Evolutionary conservation across 2,329 filamentous ascomycete genomes (phyloP).

Genomic region (Aspergillus sp.): DNA sequence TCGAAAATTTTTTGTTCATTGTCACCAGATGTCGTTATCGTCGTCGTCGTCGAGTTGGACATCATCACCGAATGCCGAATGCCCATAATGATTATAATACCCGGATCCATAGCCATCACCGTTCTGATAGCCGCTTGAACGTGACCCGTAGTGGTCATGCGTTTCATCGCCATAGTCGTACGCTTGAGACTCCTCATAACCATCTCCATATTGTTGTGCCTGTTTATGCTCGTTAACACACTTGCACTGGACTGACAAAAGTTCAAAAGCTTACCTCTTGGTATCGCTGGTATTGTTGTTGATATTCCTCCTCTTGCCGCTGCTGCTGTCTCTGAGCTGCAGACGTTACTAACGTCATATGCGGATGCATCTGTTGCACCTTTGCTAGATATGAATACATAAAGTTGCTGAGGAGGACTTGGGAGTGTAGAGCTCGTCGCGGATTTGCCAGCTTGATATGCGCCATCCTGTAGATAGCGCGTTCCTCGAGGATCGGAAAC

Average conservation of each 20-base stretch:
- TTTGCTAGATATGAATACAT: conserved; percentile 99
- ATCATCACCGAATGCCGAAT: conserved; percentile 36
- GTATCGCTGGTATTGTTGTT: conserved; percentile 42
- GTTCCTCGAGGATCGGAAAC: conserved; percentile 90
- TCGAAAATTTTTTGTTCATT: conserved; percentile 13
- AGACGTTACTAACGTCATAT: conserved; percentile 82
- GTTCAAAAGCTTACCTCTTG: conserved; percentile 34
- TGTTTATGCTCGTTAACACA: conserved; percentile 7
- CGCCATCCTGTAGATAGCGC: conserved; percentile 96
- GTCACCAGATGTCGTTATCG: conserved; percentile 47
- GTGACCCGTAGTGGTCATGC: conserved; percentile 30
- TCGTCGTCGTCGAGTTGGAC: conserved; percentile 38
- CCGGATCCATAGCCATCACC: conserved; percentile 29
- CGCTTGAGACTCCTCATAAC: conserved; percentile 45
- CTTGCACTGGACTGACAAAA: background rate
- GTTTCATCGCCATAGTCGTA: conserved; percentile 46
- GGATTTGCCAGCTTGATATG: conserved; percentile 99
- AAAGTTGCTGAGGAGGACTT: conserved; percentile 95
- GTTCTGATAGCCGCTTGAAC: conserved; percentile 34
- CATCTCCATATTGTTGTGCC: conserved; percentile 32
- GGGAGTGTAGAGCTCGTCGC: conserved; percentile 80
- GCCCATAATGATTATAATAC: conserved; percentile 31
- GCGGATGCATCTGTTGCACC: conserved; percentile 97
- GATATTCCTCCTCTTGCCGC: conserved; percentile 37
- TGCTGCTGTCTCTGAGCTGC: conserved; percentile 57